phyloP scores from a whole-genome alignment of 495 filamentous ascomycete genomes.

The Amphirosellinia nigrospora region DNA sequence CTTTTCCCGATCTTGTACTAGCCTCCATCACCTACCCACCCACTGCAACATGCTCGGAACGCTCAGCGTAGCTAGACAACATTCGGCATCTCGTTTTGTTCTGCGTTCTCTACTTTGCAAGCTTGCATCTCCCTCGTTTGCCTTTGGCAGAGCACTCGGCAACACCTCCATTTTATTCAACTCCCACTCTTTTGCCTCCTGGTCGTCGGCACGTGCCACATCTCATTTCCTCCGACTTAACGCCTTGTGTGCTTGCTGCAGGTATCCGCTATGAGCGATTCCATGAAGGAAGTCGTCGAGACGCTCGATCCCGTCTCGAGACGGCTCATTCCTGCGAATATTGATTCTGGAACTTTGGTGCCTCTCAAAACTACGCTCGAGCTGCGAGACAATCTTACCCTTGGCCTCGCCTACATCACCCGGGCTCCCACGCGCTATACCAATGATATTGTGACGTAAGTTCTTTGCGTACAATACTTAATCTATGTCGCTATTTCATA shows the following conservation, averaged over 20 bases:
- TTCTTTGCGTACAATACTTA: slow-evolving; percentile 20
- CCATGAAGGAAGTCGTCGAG: slow-evolving; percentile 42
- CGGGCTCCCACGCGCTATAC: slow-evolving; percentile 58
- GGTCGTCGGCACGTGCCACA: neutral
- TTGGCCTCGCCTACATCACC: slow-evolving; percentile 58
- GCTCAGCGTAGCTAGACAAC: neutral
- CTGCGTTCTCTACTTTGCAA: slow-evolving; percentile 4
- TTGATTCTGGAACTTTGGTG: slow-evolving; percentile 46
- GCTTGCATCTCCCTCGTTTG: slow-evolving; percentile 3
- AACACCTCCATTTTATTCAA: neutral
- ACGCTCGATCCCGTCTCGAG: slow-evolving; percentile 40
- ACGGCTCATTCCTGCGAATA: slow-evolving; percentile 35
- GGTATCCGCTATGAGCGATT: slow-evolving; percentile 42
- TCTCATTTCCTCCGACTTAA: slow-evolving; percentile 21
- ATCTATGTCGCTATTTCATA: slow-evolving; percentile 15
- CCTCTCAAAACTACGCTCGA: slow-evolving; percentile 64
- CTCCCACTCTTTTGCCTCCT: slow-evolving; percentile 9
- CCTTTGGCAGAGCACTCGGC: neutral
- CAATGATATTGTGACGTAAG: slow-evolving; percentile 59
- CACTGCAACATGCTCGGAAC: slow-evolving; percentile 17
- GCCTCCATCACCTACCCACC: neutral
- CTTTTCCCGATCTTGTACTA: slow-evolving; percentile 1
- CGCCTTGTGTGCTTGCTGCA: slow-evolving; percentile 32
- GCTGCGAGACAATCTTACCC: slow-evolving; percentile 51
- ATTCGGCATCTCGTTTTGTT: slow-evolving; percentile 5